phyloP scores from a whole-genome alignment of 495 filamentous ascomycete genomes.

The Neurospora sp. region DNA sequence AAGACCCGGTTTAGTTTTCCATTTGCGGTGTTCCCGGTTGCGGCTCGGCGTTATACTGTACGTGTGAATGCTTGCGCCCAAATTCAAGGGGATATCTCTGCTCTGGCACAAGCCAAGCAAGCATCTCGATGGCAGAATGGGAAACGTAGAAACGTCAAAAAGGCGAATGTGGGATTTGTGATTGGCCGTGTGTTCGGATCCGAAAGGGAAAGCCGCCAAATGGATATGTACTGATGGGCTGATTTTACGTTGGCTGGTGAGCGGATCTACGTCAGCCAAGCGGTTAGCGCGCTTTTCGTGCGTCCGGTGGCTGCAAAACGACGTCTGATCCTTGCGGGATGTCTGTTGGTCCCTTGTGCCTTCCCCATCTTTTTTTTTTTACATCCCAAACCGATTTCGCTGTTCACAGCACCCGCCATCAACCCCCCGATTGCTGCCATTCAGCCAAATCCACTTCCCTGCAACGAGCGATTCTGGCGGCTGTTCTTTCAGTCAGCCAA shows the following conservation, averaged over 20 bases:
- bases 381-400: background rate
- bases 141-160: background rate
- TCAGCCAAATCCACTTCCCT: background rate
- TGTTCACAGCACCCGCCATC: background rate
- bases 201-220: constrained; percentile 1
- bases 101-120: background rate
- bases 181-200: background rate
- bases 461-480: background rate
- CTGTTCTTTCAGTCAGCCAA: background rate
- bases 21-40: background rate
- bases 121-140: background rate
- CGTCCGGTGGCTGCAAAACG: background rate
- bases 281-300: constrained; percentile 3
- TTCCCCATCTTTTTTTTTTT: constrained; percentile 8
- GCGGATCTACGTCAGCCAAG: constrained; percentile 14
- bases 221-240: constrained; percentile 8
- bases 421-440: background rate
- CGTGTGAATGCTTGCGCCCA: background rate
- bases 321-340: background rate
- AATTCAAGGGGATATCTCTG: background rate
- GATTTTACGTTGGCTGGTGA: constrained; percentile 11
- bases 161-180: background rate
- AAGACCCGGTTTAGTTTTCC: background rate
- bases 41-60: background rate
- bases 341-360: background rate